These are phyloP conservation scores for Nemania diffusa DNA, from an alignment of 2,329 filamentous ascomycete genomes.

Conservation along the genomic window DNA sequence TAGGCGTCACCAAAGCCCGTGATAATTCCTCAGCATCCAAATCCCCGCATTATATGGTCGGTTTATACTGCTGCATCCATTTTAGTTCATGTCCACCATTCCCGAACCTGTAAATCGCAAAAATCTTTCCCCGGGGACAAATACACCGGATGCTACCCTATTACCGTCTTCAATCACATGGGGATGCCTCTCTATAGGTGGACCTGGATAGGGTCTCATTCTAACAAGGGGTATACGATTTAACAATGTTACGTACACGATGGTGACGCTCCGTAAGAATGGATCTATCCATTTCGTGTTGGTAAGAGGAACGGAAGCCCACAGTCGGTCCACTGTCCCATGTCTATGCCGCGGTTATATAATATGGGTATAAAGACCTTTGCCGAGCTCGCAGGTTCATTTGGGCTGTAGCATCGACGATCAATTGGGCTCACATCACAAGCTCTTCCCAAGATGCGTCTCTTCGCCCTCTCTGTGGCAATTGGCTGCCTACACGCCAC, in stretches of 20 bases:
- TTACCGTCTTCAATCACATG: neutral
- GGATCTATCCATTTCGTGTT: neutral
- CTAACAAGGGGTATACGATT: neutral
- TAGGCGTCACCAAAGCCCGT: neutral
- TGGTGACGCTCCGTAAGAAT: neutral
- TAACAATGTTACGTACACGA: neutral
- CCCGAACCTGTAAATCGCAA: neutral
- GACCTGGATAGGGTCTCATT: neutral
- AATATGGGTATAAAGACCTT: conserved; percentile 5
- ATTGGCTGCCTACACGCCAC: conserved; percentile 21
- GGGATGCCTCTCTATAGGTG: conserved; percentile 8
- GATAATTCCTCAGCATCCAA: neutral
- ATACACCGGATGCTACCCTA: conserved; percentile 18
- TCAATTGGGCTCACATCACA: neutral
- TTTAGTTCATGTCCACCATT: too few relatives aligned
- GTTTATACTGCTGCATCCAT: neutral
- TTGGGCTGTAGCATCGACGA: neutral
- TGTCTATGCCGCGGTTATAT: neutral
- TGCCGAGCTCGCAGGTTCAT: too few relatives aligned
- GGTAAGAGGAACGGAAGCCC: neutral
- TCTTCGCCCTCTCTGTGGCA: conserved; percentile 2
- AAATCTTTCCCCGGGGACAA: neutral
- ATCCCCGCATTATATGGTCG: conserved; percentile 6
- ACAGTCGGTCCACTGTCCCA: neutral
- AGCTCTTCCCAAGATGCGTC: conserved; percentile 20